Base-by-base conservation (phyloP, 140 eudicot genomes). In the Stevia rebaudiana region DNA sequence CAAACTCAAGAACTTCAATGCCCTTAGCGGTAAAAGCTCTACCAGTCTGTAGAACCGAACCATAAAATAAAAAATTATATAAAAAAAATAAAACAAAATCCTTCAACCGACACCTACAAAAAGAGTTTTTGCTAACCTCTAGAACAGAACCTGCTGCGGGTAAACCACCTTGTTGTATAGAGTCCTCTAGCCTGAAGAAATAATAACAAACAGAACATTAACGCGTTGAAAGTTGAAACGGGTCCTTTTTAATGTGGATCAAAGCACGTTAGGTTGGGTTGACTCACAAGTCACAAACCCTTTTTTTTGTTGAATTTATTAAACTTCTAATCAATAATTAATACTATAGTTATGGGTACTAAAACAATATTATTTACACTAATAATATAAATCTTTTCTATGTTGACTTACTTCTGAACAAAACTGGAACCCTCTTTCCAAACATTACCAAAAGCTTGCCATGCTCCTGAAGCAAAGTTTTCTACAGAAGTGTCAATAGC, bases 401-500 rank as follows among this genome's bases (percentile, higher is more conserved):
- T 0, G 13, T 11, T 39, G 12, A 63, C 91, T 58, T 88, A 83
- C 99, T 83, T 81, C 35, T 92, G 76, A 67, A 85, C 91, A 22
- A 92, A 74, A 70, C 31, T 56, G 30, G 95, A 85, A 74, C 97
- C 82, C 56, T 82, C 99, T 83, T 78, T 94, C 80, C 78, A 81
- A 57, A 95, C 99, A 76, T 78, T 94, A 77, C 99, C 97, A 5
- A 94, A 67, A 10, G 90, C 99, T 60, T 86, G 89, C 99, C 99
- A 94, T 61, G 99, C 99, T 53, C 99, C 99, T 11, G 95, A 81
- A 64, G 99, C 87, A 71, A 88, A 76, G 62, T 78, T 83, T 68
- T 94, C 99, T 56, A 94, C 88, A 31, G 95, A 85, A 55, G 58
- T 75, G 68, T 94, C 97, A 40, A 94, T 46, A 61, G 78, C 99